These are phyloP conservation scores for Bothriochloa decipiens DNA, from an alignment of 176 grass and related monocot species.

Conservation along the genomic window DNA sequence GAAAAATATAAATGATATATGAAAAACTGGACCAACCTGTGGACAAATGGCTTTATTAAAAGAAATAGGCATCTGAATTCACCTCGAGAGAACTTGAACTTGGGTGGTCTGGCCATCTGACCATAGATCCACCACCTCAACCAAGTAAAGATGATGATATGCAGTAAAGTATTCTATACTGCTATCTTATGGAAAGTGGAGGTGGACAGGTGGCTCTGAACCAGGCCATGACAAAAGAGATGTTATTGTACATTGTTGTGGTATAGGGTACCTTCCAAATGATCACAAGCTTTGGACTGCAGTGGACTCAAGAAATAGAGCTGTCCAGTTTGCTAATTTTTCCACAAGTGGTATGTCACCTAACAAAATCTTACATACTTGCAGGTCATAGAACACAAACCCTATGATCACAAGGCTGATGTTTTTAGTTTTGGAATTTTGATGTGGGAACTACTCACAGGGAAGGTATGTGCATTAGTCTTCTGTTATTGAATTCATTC, in stretches of 20 bases:
- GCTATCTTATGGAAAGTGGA: background rate
- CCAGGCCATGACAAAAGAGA: background rate
- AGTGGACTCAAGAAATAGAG: conserved; percentile 24
- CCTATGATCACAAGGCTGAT: conserved; percentile 99
- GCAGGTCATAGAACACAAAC: conserved; percentile 98
- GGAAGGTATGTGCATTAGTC: conserved; percentile 60
- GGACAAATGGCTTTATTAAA: background rate
- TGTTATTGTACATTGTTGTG: background rate
- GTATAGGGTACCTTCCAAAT: conserved; percentile 13
- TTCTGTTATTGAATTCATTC: conserved; percentile 17
- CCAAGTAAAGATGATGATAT: background rate
- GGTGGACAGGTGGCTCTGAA: background rate
- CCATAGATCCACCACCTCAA: background rate
- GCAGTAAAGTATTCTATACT: background rate
- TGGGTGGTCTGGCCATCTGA: conserved; percentile 6
- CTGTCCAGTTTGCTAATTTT: background rate
- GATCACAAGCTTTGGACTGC: background rate
- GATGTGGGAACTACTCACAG: conserved; percentile 98
- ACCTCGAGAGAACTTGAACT: background rate
- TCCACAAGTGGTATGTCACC: background rate
- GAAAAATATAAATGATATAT: background rate
- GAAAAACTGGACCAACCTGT: background rate
- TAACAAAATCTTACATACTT: conserved; percentile 28
- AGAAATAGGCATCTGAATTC: background rate
- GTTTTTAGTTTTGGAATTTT: conserved; percentile 99